These are phyloP conservation scores for Dothistroma septosporum DNA, from an alignment of 2,329 filamentous ascomycete species.

Conservation along the genomic window DNA sequence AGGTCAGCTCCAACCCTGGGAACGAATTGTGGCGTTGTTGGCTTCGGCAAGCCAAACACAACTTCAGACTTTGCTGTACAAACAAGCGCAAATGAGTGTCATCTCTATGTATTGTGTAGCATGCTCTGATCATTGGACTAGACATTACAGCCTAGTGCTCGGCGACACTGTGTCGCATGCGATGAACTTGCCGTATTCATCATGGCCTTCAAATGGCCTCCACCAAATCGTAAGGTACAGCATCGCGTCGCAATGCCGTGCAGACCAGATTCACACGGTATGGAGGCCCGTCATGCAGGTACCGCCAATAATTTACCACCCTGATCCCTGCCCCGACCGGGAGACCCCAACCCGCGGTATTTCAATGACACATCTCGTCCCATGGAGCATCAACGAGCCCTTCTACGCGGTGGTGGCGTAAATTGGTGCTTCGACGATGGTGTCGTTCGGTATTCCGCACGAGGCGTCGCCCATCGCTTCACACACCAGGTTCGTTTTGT, in stretches of 20 bases:
- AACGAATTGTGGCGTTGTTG: background rate
- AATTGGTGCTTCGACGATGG: conserved; percentile 16
- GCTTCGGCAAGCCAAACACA: background rate
- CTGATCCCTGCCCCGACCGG: background rate
- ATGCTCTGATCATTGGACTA: background rate
- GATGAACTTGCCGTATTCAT: background rate
- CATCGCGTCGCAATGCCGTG: background rate
- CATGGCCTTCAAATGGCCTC: background rate
- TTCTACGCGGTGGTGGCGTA: conserved; percentile 15
- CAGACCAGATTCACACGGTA: background rate
- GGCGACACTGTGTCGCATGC: background rate
- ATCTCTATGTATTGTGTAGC: background rate
- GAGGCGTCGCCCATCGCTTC: conserved; percentile 2
- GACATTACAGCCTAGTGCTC: background rate
- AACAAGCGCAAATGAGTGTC: background rate
- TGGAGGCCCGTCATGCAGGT: background rate
- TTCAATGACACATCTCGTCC: background rate
- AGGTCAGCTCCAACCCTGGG: background rate
- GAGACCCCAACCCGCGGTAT: background rate
- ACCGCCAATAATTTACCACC: background rate
- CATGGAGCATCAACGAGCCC: background rate
- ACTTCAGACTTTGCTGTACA: background rate
- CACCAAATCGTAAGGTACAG: background rate
- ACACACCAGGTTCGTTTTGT: conserved; percentile 14
- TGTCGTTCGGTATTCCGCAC: conserved; percentile 15